These are phyloP conservation scores for Verticillium alfalfae DNA, from an alignment of 2,329 filamentous ascomycete species.

Conservation along the genomic window DNA sequence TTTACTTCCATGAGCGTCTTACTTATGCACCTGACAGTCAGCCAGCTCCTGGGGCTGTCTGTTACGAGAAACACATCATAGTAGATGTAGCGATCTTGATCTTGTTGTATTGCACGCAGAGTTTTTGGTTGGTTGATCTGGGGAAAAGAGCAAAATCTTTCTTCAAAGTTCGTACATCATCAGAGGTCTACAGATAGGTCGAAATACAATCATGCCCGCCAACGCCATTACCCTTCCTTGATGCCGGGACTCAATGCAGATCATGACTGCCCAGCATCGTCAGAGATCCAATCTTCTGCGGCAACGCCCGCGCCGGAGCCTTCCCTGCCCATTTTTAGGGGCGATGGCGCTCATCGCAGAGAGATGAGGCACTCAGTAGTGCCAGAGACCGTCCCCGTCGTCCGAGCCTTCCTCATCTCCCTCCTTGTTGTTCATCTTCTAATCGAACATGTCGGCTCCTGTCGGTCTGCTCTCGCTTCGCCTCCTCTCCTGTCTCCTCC, in stretches of 20 bases:
- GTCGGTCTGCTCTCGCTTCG: conserved; percentile 31
- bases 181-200: background rate
- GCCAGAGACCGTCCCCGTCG: background rate
- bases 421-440: conserved; percentile 4
- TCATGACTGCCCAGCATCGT: background rate
- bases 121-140: too few species aligned
- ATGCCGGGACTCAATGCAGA: background rate
- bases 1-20: background rate
- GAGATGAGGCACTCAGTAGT: background rate
- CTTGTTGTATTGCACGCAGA: too few species aligned
- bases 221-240: background rate
- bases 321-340: background rate
- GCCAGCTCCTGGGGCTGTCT: too few species aligned
- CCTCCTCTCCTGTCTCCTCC: conserved; percentile 50
- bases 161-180: background rate
- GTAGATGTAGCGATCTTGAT: too few species aligned
- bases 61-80: too few species aligned
- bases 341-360: background rate
- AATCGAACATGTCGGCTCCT: conserved; percentile 31
- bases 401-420: background rate
- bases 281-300: background rate
- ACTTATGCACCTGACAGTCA: background rate
- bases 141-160: background rate
- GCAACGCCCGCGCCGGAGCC: background rate
- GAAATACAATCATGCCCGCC: background rate